Conservation (phyloP, 306 rosid genomes). For the Astragalus glycyphyllos region DNA sequence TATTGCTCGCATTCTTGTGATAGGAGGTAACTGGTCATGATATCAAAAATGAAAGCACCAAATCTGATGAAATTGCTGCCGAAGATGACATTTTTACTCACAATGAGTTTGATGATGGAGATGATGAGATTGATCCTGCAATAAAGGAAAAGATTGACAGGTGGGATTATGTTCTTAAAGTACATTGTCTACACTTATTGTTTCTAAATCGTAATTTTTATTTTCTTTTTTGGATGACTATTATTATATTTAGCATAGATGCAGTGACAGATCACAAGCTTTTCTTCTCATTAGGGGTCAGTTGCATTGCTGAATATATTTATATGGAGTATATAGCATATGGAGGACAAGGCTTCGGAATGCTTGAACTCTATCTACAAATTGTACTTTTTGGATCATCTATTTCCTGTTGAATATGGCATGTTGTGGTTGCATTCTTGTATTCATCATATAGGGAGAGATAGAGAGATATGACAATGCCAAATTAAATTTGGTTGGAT, state of each 20-base stretch:
- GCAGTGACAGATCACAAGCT: constrained; percentile 38
- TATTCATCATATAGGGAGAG: constrained; percentile 10
- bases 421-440: constrained; percentile 16
- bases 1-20: constrained; percentile 21
- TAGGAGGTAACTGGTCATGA: constrained; percentile 72
- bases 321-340: constrained; percentile 38
- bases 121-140: constrained; percentile 95
- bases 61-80: constrained; percentile 54
- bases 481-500: constrained; percentile 28
- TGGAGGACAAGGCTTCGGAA: constrained; percentile 41
- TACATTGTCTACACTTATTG: constrained; percentile 33
- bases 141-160: constrained; percentile 90
- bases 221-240: constrained; percentile 29
- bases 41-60: constrained; percentile 49
- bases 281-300: constrained; percentile 40
- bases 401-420: constrained; percentile 38
- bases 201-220: constrained; percentile 16
- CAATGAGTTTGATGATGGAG: constrained; percentile 73
- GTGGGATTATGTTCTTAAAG: constrained; percentile 45
- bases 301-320: constrained; percentile 34
- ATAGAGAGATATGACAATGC: constrained; percentile 1
- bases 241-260: constrained; percentile 39
- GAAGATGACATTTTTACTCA: constrained; percentile 48
- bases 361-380: constrained; percentile 38
- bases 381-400: constrained; percentile 38